These are phyloP conservation scores for Serendipita sp. DNA, from an alignment of 768 basidiomycete species.

Conservation along the genomic window DNA sequence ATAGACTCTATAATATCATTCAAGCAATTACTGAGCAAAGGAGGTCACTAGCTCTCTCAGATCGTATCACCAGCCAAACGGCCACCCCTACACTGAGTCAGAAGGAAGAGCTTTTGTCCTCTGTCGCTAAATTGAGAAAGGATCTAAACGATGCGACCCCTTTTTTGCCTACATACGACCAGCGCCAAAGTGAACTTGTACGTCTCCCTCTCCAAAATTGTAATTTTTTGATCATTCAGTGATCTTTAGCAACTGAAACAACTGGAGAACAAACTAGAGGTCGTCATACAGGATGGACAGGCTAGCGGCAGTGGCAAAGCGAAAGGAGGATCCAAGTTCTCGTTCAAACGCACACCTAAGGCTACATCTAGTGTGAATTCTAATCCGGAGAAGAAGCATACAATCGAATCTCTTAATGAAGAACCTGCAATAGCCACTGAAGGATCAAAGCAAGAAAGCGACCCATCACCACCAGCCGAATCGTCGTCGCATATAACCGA, in stretches of 20 bases:
- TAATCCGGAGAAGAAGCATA: too few relatives aligned
- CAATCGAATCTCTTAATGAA: too few relatives aligned
- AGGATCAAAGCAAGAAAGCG: too few relatives aligned
- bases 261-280: conserved; percentile 39
- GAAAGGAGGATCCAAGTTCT: conserved; percentile 33
- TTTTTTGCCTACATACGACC: conserved; percentile 56
- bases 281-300: not conserved
- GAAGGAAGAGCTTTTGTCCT: conserved; percentile 25
- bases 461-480: too few relatives aligned
- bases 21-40: too few relatives aligned
- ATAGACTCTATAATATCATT: not conserved
- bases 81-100: not conserved
- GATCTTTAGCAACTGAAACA: conserved; percentile 44
- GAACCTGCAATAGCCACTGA: too few relatives aligned
- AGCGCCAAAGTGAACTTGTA: conserved; percentile 53
- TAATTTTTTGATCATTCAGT: not conserved
- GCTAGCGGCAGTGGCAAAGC: not conserved
- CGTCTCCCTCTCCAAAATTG: conserved; percentile 15
- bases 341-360: conserved; percentile 38
- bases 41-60: not conserved
- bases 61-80: not conserved
- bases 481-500: too few relatives aligned
- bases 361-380: conserved; percentile 10
- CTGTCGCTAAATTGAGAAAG: conserved; percentile 44
- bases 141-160: conserved; percentile 46